These are phyloP conservation scores for Backusella macrospora DNA, from an alignment of 192 early-diverging fungal genomes.

Conservation along the genomic window DNA sequence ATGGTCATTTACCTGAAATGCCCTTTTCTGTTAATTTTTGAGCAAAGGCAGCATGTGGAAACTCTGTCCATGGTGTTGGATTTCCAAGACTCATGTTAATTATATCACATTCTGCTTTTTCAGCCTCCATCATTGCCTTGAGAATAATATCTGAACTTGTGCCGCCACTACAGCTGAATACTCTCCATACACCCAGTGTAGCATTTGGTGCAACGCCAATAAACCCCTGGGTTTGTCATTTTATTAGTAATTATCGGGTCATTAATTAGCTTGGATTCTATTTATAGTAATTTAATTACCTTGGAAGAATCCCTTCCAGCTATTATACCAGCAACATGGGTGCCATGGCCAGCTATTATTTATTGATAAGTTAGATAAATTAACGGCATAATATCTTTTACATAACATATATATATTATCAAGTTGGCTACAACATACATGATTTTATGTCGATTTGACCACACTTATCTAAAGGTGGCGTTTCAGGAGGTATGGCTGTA, in stretches of 20 bases:
- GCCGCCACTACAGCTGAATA: conserved; percentile 78
- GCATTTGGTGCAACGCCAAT: conserved; percentile 69
- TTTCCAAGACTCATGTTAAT: conserved; percentile 86
- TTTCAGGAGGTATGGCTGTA: conserved; percentile 25
- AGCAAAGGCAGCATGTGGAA: conserved; percentile 61
- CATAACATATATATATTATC: neutral
- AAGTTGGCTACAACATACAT: neutral
- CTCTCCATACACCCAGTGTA: conserved; percentile 77
- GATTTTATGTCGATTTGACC: conserved; percentile 17
- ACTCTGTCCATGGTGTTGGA: conserved; percentile 59
- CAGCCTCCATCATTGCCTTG: conserved; percentile 72
- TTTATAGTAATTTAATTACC: conserved; percentile 21
- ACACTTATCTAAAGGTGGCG: conserved; percentile 56
- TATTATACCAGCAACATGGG: conserved; percentile 68
- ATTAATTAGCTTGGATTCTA: neutral
- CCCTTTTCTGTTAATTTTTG: conserved; percentile 44
- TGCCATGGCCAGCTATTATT: conserved; percentile 59
- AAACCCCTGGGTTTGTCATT: conserved; percentile 39
- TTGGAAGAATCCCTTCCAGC: conserved; percentile 44
- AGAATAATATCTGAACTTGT: conserved; percentile 75
- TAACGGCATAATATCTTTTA: neutral
- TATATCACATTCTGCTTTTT: conserved; percentile 66
- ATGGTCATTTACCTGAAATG: conserved; percentile 24
- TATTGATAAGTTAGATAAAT: neutral
- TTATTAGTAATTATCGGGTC: neutral